Evolutionary conservation across 2,329 filamentous ascomycete species (phyloP), one percentile per base, ranked within the genome.

Genomic region (Colletotrichum theobromicola): DNA sequence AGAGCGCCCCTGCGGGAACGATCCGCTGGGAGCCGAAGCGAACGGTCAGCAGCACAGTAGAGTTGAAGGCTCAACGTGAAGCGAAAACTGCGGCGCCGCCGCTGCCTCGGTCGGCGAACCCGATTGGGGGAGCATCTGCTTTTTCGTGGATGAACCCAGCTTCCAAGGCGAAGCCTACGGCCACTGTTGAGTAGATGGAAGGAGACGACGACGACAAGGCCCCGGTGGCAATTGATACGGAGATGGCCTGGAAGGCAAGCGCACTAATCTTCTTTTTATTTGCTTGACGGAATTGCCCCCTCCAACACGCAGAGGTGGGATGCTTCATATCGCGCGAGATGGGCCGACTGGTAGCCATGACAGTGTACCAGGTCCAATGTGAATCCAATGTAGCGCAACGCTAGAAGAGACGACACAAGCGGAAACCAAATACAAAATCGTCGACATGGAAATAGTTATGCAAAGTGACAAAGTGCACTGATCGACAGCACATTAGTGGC

Each of bases 111-210:
- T 89, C 91, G 8, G 88, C 91, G 35, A 98, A 98, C 80, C 96
- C 97, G 0, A 91, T 98, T 21, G 96, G 96, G 10, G 94, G 94
- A n/a, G 96, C 94, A 16, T 97, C 95, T 73, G 96, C 96, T 4
- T 98, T 98, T 85, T 93, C 94, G 15, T 98, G 96, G 96, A 93
- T 98, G 87, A 96, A 94, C 62, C 84, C 88, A 53, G 77, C 83
- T 21, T 81, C 80, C 65, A 88, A 88, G 78, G 84, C 87, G 60
- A 86, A 86, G 79, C 80, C 84, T 13, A 80, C 76, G n/a, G 76
- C 76, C 10, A 75, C 74, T 63, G 76, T 74, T 7, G 76, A 77
- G 67, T 77, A 75, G 63, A 21, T 8, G 67, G n/a, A 62, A 34
- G 35, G 46, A 58, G 37, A 67, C 58, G 13, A 37, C n/a, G n/a